Evolutionary conservation across 371 early-diverging fungal genomes (phyloP).

Genomic region (Syncephalis plumigaleata): DNA sequence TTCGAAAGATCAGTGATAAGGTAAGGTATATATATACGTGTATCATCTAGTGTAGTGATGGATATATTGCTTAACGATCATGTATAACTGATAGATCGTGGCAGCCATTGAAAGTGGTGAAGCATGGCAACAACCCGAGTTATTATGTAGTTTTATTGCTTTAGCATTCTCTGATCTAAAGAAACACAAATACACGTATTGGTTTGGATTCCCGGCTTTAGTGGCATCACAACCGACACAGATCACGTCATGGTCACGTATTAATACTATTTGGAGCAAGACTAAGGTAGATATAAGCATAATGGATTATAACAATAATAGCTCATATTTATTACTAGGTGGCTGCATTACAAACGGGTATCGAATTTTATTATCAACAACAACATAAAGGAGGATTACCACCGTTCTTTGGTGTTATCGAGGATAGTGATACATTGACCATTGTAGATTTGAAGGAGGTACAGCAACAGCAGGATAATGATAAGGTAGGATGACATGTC

Average conservation of each 20-base stretch:
- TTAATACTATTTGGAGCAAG: slow-evolving; percentile 9
- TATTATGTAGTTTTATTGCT: slow-evolving; percentile 46
- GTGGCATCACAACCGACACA: slow-evolving; percentile 11
- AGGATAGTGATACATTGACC: slow-evolving; percentile 2
- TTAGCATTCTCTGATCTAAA: slow-evolving; percentile 87
- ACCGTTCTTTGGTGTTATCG: slow-evolving; percentile 20
- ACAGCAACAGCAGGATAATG: not conserved
- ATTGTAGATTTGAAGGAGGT: slow-evolving; percentile 6
- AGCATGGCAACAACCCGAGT: slow-evolving; percentile 35
- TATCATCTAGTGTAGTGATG: too few species aligned
- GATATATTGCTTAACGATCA: not conserved
- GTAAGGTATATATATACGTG: slow-evolving; percentile 16
- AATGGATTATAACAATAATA: slow-evolving; percentile 8
- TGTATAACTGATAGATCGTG: slow-evolving; percentile 29
- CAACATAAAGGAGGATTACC: slow-evolving; percentile 5
- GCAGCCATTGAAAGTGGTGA: slow-evolving; percentile 37
- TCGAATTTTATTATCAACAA: slow-evolving; percentile 10
- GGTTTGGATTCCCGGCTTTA: slow-evolving; percentile 83
- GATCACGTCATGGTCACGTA: not conserved
- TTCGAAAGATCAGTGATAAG: slow-evolving; percentile 35
- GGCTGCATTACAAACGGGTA: slow-evolving; percentile 5
- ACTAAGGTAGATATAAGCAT: slow-evolving; percentile 9
- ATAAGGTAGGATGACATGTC: too few species aligned
- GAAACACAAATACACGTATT: slow-evolving; percentile 80
- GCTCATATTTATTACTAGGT: not conserved